These are phyloP conservation scores for Heliosperma pusillum DNA, from an alignment of 148 eudicot genomes.

Conservation along the genomic window DNA sequence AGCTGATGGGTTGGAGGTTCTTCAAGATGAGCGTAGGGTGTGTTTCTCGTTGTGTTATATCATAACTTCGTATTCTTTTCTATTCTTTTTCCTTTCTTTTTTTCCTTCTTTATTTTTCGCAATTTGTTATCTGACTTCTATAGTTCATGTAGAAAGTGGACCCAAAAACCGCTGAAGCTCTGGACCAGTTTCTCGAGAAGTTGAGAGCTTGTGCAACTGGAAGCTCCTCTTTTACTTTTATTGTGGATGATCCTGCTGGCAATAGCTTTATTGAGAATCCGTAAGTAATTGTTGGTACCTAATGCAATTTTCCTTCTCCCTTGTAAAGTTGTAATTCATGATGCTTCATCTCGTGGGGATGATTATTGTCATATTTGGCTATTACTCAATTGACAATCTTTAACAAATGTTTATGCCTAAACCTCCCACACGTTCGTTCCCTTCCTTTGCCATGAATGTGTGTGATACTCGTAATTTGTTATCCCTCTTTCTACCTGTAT, in stretches of 20 bases:
- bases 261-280: constrained; percentile 93
- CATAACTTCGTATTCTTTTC: neutral
- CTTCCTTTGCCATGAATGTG: neutral
- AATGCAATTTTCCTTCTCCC: neutral
- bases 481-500: neutral
- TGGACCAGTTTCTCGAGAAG: constrained; percentile 69
- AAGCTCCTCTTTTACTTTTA: constrained; percentile 63
- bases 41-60: neutral
- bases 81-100: no score
- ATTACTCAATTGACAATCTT: neutral
- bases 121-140: constrained; percentile 4
- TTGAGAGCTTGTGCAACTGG: constrained; percentile 73
- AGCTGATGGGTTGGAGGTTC: constrained; percentile 68
- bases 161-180: constrained; percentile 83
- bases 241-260: constrained; percentile 96
- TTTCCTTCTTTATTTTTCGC: neutral
- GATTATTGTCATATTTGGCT: neutral
- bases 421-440: neutral
- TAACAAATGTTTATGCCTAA: neutral
- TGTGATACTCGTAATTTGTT: neutral
- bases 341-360: neutral
- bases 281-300: constrained; percentile 35
- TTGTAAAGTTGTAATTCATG: constrained; percentile 23
- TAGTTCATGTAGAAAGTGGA: constrained; percentile 63
- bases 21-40: constrained; percentile 94